Conservation (phyloP, 1,284 basidiomycete genomes). For the Moesziomyces globuligerus region DNA sequence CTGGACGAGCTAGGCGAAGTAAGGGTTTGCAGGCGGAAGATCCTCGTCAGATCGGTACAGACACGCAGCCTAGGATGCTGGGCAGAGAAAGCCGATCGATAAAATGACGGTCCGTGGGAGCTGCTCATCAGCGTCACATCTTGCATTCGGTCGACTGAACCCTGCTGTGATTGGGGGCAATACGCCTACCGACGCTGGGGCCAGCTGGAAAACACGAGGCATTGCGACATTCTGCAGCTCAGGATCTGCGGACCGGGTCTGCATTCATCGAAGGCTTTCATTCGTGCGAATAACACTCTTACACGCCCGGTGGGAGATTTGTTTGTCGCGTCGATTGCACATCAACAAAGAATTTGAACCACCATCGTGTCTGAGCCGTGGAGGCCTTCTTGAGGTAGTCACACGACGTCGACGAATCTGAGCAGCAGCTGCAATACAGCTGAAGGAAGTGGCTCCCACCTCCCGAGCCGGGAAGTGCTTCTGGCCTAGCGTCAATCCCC, state of each 20-base stretch:
- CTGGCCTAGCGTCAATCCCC: no score
- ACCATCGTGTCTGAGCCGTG: no score
- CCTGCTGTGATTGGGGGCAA: not conserved
- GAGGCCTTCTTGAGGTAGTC: no score
- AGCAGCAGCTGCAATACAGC: no score
- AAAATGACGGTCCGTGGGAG: constrained; percentile 4
- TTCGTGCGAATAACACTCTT: constrained; percentile 4
- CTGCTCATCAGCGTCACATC: not conserved
- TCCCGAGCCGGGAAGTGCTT: no score
- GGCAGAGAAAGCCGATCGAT: constrained; percentile 29
- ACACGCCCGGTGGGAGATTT: no score
- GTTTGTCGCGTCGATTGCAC: no score
- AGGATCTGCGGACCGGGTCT: constrained; percentile 21
- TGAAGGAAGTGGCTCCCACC: no score
- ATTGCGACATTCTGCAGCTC: constrained; percentile 34
- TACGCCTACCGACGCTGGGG: no score
- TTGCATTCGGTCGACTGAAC: not conserved
- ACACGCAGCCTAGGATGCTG: not conserved
- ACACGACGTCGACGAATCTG: no score
- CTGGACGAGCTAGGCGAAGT: not conserved
- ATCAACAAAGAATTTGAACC: not conserved
- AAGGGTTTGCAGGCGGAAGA: constrained; percentile 9
- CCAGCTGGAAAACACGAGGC: constrained; percentile 1
- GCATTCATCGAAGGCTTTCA: constrained; percentile 2
- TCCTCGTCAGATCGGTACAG: constrained; percentile 6